Evolutionary conservation across 768 basidiomycete species (phyloP), one percentile per base, ranked within the genome.

Genomic region (Termitomyces sp.): DNA sequence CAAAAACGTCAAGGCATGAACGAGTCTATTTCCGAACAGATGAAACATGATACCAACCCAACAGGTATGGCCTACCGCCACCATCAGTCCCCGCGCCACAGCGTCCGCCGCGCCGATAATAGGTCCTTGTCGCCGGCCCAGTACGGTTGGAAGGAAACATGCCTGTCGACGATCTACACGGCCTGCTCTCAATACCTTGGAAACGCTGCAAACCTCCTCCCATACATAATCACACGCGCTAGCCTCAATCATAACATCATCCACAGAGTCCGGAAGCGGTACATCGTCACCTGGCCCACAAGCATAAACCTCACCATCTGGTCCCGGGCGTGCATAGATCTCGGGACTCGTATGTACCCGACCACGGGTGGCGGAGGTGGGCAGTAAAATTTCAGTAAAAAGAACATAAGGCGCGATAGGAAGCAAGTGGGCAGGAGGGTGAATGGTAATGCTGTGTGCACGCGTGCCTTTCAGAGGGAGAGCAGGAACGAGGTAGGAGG

Each of bases 271-370:
- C 1, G 92, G 91, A 5, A 96, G 81, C 2, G 80, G 76, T 4
- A 79, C 79, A 65, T 86, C 80, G 69, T 95, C 92, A 22, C 88
- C 88, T 7, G 88, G 82, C 2, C 91, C 90, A 70, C 92, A 95
- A 20, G 84, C 87, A 67, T 88, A 89, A 14, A 90, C 81, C 67
- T 88, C 85, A 63, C 82, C 80, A 45, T 82, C 79, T 33, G 87
- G 85, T 0, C 88, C 79, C 20, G 87, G 86, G 0, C 88, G 84
- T 3, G 87, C 83, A 65, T 91, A 90, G 39, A 90, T 86, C 68
- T 91, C 88, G 9, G 88, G 87, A 4, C 77, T 78, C 12, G 72
- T 80, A 58, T 64, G 26, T 55, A 65, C 20, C 58, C 65, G 36
- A 42, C 59, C 39, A 48, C 56, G 32, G 20, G 45, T n/a, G 7